phyloP scores from a whole-genome alignment of 2,329 filamentous ascomycete species.

The Fusarium pininemorale region DNA sequence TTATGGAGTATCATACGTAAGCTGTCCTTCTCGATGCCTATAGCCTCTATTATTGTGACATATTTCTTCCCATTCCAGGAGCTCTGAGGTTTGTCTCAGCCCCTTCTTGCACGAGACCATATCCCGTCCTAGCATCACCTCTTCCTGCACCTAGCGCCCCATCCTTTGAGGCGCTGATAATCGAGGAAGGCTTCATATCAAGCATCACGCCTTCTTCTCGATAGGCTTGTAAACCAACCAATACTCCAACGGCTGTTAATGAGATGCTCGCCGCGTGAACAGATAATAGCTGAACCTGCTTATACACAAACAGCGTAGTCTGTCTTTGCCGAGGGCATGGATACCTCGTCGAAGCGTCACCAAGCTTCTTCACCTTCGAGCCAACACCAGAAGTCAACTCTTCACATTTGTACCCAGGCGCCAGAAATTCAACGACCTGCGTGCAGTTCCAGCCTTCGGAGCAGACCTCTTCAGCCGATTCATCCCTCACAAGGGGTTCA shows the following conservation, averaged over 20 bases:
- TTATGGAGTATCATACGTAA: too few relatives aligned
- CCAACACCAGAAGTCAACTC: neutral
- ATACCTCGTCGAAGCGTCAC: neutral
- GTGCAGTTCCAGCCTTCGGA: neutral
- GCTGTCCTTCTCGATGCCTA: neutral
- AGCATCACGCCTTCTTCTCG: neutral
- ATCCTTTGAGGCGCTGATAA: neutral
- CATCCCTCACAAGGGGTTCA: neutral
- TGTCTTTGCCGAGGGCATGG: neutral
- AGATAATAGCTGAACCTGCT: neutral
- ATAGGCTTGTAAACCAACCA: neutral
- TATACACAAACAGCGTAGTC: neutral
- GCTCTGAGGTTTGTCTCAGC: neutral
- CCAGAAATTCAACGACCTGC: neutral
- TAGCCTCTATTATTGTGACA: neutral
- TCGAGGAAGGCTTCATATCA: neutral
- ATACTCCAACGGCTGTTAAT: neutral
- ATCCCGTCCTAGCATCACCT: neutral
- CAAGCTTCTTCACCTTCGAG: neutral
- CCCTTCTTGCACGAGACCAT: neutral
- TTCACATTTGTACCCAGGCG: slow-evolving; percentile 4
- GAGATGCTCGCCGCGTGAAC: neutral
- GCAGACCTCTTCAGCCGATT: neutral
- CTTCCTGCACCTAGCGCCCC: neutral
- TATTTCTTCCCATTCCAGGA: neutral